phyloP scores from a whole-genome alignment of 2,329 filamentous ascomycete genomes.

The Stemphylium lycopersici region DNA sequence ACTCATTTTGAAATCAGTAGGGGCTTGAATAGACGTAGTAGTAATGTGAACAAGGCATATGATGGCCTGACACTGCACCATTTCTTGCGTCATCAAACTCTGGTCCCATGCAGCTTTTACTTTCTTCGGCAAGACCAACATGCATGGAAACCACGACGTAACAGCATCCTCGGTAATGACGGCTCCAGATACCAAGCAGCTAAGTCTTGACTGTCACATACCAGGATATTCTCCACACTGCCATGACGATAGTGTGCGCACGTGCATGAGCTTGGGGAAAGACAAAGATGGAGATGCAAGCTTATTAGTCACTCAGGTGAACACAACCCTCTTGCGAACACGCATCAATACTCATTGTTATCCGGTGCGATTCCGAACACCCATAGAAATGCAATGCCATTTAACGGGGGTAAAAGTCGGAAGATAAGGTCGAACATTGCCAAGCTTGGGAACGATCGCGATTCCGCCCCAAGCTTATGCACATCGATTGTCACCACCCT shows the following conservation, averaged over 20 bases:
- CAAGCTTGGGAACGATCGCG: conserved; percentile 5
- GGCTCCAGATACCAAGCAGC: neutral
- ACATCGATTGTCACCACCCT: neutral
- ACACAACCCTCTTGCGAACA: neutral
- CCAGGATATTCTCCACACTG: neutral
- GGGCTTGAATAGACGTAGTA: too few relatives aligned
- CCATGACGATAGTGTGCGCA: conserved; percentile 2
- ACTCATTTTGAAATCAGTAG: too few relatives aligned
- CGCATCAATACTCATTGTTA: neutral
- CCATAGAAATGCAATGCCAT: neutral
- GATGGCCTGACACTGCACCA: neutral
- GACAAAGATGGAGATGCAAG: neutral
- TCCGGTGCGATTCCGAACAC: neutral
- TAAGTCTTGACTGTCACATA: neutral
- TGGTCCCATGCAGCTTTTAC: neutral
- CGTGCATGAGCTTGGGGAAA: neutral
- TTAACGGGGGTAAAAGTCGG: neutral
- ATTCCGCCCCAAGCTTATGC: neutral
- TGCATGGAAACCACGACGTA: neutral
- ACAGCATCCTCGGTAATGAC: neutral
- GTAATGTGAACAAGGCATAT: neutral
- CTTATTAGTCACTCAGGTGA: neutral
- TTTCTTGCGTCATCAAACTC: neutral
- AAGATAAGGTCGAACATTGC: neutral
- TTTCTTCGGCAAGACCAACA: neutral